Percentiles rank a stretch among this genome's conserved stretches.
Conservation (phyloP, 148 eudicot species). For the Diospyros kaki region DNA sequence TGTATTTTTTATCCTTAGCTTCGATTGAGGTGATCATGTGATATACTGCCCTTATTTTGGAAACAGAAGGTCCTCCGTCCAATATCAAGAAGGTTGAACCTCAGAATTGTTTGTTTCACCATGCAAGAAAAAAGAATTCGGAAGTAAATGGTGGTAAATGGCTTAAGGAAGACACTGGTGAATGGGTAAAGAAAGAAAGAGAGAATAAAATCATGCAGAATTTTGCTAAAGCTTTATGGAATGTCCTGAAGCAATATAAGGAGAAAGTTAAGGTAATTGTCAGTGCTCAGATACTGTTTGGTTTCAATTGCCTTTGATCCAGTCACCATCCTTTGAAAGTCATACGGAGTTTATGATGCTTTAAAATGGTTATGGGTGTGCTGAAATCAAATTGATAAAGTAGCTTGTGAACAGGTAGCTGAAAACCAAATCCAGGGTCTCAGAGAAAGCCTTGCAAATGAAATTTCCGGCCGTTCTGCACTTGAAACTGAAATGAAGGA, state of each 20-base stretch:
- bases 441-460: constrained; percentile 30
- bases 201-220: constrained; percentile 42
- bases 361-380: constrained; percentile 14
- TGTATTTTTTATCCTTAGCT: not conserved
- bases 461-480: constrained; percentile 25
- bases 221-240: constrained; percentile 77
- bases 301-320: not conserved
- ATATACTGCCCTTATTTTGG: constrained; percentile 10
- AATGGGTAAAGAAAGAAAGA: constrained; percentile 33
- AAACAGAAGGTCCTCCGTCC: constrained; percentile 21
- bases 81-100: constrained; percentile 20
- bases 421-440: constrained; percentile 49
- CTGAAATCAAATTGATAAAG: not conserved
- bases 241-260: constrained; percentile 63
- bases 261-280: constrained; percentile 58
- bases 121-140: constrained; percentile 5
- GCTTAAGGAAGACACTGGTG: constrained; percentile 8
- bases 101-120: constrained; percentile 10
- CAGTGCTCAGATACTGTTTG: not conserved
- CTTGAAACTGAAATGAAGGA: constrained; percentile 47
- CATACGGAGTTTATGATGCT: not conserved
- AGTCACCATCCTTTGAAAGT: not conserved
- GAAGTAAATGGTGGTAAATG: constrained; percentile 13
- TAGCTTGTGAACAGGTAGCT: constrained; percentile 39
- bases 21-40: constrained; percentile 2